Conservation (phyloP, 129 eudicot genomes). For the Lonicera japonica region DNA sequence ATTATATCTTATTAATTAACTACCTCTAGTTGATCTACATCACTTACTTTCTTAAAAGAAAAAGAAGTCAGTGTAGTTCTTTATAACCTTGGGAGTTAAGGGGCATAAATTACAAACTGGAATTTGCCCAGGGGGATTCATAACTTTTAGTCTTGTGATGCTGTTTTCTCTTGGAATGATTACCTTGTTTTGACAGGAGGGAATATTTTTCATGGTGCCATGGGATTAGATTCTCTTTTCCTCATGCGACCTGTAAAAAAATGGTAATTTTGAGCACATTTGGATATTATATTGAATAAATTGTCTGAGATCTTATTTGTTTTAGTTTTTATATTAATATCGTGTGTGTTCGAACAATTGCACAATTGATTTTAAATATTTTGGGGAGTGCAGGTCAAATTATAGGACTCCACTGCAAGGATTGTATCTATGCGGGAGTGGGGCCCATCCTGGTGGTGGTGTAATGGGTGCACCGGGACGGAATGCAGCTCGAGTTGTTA, state of each 20-base stretch:
- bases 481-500: slow-evolving; percentile 73
- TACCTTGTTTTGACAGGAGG: slow-evolving; percentile 58
- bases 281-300: neutral
- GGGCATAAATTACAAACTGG: neutral
- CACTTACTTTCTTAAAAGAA: no score
- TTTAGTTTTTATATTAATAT: neutral
- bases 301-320: neutral
- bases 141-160: neutral
- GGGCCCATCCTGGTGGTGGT: slow-evolving; percentile 98
- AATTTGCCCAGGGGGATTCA: neutral
- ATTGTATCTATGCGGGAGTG: slow-evolving; percentile 87
- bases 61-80: no score
- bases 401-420: slow-evolving; percentile 87
- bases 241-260: slow-evolving; percentile 96
- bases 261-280: slow-evolving; percentile 48
- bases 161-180: neutral
- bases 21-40: no score
- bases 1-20: no score
- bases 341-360: neutral
- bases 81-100: no score
- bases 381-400: slow-evolving; percentile 57
- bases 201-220: slow-evolving; percentile 94
- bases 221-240: slow-evolving; percentile 94
- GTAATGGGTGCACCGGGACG: slow-evolving; percentile 99
- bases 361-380: neutral